Evolutionary conservation across 371 early-diverging fungal species (phyloP), one percentile per base, ranked within the genome.

Genomic region (Syncephalastrum contaminatum): DNA sequence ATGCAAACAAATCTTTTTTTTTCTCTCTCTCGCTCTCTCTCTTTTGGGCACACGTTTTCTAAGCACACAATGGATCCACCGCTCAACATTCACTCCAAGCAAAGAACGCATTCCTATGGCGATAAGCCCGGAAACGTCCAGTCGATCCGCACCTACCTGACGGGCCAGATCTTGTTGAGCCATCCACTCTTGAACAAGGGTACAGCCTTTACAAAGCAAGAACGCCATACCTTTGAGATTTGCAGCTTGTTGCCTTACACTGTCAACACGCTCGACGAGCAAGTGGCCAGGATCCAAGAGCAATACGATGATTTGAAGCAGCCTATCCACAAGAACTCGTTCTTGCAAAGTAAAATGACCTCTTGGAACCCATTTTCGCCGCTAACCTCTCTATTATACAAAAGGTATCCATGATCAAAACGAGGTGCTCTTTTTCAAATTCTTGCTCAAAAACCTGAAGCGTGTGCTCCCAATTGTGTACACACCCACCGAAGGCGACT

Each of bases 381-480:
- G 10, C 19, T 13, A 1, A 20, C 3, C 12, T 42, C 1, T 7
- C 12, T 14, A 21, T 14, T 25, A 0, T 18, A 14, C 4, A 24
- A 5, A 42, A 60, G 60, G 36, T 50, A 49, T 60, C 46, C 62
- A 61, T 51, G 61, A 69, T 43, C 66, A 61, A 56, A 66, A 69
- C 24, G 68, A 69, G 55, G 62, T 62, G 14, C 58, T 69, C 12
- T 69, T 59, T 47, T 69, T 64, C 41, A 56, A 48, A 22, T 54
- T 69, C 40, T 27, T 69, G 14, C 36, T 69, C 42, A 22, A 57
- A 43, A 50, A 69, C 18, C 45, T 68, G 8, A 48, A 59, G 44
- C 4, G 25, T 7, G 21, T 61, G 19, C 36, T 61, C n/a, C 56
- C 55, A 2, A 52, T 61, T 44, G 54, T 67, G 14, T 67, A 67